Evolutionary conservation across 257 asterid genomes (phyloP).

Genomic region (Voacanga thouarsii): DNA sequence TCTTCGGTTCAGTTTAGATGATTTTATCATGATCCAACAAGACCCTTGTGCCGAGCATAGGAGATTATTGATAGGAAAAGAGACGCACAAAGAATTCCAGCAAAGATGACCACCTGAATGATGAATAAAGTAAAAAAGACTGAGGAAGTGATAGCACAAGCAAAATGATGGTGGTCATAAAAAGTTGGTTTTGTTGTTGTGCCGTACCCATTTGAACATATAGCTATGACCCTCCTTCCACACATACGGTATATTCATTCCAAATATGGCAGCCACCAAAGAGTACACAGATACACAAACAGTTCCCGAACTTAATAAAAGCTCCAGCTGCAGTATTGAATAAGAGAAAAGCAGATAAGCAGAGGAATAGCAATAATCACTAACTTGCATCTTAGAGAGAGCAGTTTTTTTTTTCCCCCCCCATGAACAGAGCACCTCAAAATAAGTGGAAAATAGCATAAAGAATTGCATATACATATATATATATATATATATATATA

Average conservation of each 20-base stretch:
- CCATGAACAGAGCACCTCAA: not conserved
- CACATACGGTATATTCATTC: conserved; percentile 81
- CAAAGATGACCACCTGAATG: conserved; percentile 62
- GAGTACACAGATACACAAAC: conserved; percentile 68
- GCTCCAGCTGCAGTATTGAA: conserved; percentile 64
- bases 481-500: too few species aligned
- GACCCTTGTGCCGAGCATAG: conserved; percentile 73
- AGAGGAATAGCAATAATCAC: not conserved
- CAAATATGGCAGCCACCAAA: conserved; percentile 80
- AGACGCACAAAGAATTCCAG: conserved; percentile 52
- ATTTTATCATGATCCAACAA: conserved; percentile 18
- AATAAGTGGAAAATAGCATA: too few species aligned
- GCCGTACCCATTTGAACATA: conserved; percentile 80
- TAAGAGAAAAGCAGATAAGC: not conserved
- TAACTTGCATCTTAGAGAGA: not conserved
- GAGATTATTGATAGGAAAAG: conserved; percentile 58
- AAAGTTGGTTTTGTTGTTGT: not conserved
- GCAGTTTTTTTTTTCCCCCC: not conserved
- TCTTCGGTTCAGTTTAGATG: not conserved
- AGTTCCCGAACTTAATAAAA: conserved; percentile 75
- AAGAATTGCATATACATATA: not conserved
- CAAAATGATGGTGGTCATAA: not conserved
- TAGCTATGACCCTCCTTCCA: conserved; percentile 66
- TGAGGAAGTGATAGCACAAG: not conserved
- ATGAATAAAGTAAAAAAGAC: too few species aligned